Percentiles rank a stretch among this genome's conserved stretches.
Evolutionary conservation across 768 basidiomycete genomes (phyloP).

Genomic region (Hygrocybe coccinea): DNA sequence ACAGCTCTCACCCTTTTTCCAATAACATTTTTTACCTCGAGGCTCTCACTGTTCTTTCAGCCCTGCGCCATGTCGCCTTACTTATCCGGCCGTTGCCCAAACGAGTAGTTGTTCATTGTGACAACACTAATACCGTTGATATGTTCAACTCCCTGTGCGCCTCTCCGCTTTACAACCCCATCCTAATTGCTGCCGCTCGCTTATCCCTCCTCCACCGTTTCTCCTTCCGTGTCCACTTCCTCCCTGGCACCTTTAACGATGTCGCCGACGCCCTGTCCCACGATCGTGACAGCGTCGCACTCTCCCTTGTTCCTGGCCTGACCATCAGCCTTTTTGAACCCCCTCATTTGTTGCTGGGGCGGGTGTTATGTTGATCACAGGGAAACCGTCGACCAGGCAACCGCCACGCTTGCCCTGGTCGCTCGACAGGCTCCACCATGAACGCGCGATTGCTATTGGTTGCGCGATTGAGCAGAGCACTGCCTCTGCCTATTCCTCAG

Average conservation of each 20-base stretch:
- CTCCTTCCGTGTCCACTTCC: conserved; percentile 22
- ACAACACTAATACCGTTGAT: conserved; percentile 12
- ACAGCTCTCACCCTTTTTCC: too few relatives aligned
- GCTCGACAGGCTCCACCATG: conserved; percentile 20
- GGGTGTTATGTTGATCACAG: conserved; percentile 15
- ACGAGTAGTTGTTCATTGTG: conserved; percentile 12
- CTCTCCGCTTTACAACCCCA: conserved; percentile 19
- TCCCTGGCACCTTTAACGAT: conserved; percentile 22
- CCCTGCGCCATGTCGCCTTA: neutral
- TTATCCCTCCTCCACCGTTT: conserved; percentile 7
- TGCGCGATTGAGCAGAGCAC: conserved; percentile 25
- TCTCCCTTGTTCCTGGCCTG: neutral
- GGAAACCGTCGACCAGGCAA: conserved; percentile 18
- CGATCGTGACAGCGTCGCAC: neutral
- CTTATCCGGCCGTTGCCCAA: neutral
- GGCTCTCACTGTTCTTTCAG: conserved; percentile 11
- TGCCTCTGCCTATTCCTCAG: conserved; percentile 24
- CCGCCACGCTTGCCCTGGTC: conserved; percentile 29
- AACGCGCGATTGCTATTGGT: conserved; percentile 32
- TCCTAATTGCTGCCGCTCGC: conserved; percentile 19
- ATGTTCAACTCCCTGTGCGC: conserved; percentile 12
- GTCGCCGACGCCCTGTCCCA: conserved; percentile 33
- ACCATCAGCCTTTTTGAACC: conserved; percentile 9
- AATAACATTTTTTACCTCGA: conserved; percentile 11
- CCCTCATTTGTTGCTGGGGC: conserved; percentile 22